Evolutionary conservation across 768 basidiomycete genomes (phyloP).

Genomic region (Boletus sp.): DNA sequence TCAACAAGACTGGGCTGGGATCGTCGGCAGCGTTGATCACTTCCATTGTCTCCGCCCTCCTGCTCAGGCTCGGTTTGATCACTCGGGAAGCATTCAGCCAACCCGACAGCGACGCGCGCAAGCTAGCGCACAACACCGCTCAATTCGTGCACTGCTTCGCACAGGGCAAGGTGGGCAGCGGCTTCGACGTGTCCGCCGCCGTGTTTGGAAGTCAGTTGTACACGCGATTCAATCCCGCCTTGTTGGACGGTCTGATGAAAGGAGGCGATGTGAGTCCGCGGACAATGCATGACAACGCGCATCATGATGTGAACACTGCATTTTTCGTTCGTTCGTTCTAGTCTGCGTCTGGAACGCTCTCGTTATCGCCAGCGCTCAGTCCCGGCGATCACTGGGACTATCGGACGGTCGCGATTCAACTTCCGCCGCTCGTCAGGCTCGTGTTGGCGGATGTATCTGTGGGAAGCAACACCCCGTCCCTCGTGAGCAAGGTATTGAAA

Average conservation of each 20-base stretch:
- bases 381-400: conserved; percentile 70
- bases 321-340: conserved; percentile 10
- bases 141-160: conserved; percentile 95
- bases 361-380: conserved; percentile 53
- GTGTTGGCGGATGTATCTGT: conserved; percentile 95
- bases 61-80: conserved; percentile 71
- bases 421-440: conserved; percentile 81
- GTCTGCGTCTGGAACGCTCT: conserved; percentile 10
- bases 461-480: conserved; percentile 92
- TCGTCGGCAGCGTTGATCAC: conserved; percentile 97
- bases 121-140: conserved; percentile 84
- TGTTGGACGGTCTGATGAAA: conserved; percentile 26
- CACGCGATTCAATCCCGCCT: conserved; percentile 74
- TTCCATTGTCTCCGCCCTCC: conserved; percentile 82
- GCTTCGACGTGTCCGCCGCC: conserved; percentile 93
- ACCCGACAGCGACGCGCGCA: conserved; percentile 43
- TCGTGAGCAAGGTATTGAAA: conserved; percentile 85
- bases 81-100: conserved; percentile 45
- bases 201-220: conserved; percentile 95
- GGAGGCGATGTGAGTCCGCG: conserved; percentile 20
- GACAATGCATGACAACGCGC: background rate
- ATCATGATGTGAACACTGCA: background rate
- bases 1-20: conserved; percentile 98
- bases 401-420: conserved; percentile 60
- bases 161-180: conserved; percentile 97